Evolutionary conservation across 2,329 filamentous ascomycete genomes (phyloP), one percentile per base, ranked within the genome.

Genomic region (Mycosphaerella arachidis): DNA sequence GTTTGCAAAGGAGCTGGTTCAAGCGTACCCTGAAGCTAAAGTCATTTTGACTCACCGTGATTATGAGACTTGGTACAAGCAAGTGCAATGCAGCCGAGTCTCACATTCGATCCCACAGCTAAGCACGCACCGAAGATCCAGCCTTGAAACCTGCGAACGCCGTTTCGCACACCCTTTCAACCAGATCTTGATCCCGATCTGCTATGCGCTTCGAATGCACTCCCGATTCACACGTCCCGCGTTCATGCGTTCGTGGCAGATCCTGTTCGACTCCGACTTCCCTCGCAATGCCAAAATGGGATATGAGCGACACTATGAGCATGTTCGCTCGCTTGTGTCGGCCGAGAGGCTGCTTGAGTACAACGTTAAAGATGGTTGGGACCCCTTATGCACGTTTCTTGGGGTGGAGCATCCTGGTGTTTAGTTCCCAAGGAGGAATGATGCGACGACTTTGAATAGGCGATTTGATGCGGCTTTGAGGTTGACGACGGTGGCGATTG

Each of bases 81-180:
- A 83, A 88, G 16, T 86, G 84, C 70, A 85, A 88, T 77, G 51
- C 68, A 1, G 67, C 71, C 3, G 29, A 53, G 0, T 74, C 72
- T 71, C 67, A 65, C 33, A 46, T 24, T 24, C 24, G 24, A 24
- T 24, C 24, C 24, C 24, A 24, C 24, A 24, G 24, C 24, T 24
- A 24, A 24, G 2, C 24, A 24, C 24, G 24, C 24, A 24, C 24
- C 1, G 3, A 24, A 24, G 24, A 24, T 24, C 24, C 24, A 24
- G 24, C 24, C 24, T 24, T 24, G 24, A 24, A 24, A 24, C 24
- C 24, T 24, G 24, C 24, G 24, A 24, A 24, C 24, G 24, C 24
- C 24, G 24, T 24, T 24, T 24, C 24, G 24, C 24, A 24, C 24
- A 24, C 24, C 24, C 24, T 24, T 24, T 24, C 24, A 24, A 24